Percentiles rank a stretch among this genome's conserved stretches.
phyloP scores from a whole-genome alignment of 352 stramenopile genomes.

The Globisporangium viniferum region DNA sequence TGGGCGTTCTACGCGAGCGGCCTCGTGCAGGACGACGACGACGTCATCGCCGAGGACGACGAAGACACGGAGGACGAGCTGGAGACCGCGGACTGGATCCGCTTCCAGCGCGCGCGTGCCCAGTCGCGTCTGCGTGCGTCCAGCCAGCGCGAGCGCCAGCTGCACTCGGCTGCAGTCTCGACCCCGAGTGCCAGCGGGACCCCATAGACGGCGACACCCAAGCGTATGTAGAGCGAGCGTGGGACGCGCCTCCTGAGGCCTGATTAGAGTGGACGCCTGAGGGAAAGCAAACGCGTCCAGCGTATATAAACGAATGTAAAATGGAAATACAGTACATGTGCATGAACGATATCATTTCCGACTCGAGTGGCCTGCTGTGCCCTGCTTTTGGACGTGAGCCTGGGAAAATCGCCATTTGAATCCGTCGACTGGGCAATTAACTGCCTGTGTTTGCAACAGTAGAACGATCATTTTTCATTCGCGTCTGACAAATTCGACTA shows the following conservation, averaged over 20 bases:
- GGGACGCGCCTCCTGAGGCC: not conserved
- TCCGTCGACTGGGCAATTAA: not conserved
- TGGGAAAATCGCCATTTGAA: too few species aligned
- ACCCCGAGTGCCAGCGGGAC: not conserved
- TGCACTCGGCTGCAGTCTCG: not conserved
- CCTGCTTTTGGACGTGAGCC: too few species aligned
- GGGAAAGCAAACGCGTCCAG: not conserved
- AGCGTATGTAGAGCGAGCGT: not conserved
- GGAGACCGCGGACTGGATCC: conserved; percentile 51
- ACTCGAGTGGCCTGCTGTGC: not conserved
- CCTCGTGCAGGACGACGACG: conserved; percentile 43
- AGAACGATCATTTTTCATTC: not conserved
- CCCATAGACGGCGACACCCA: not conserved
- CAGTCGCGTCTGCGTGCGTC: conserved; percentile 42
- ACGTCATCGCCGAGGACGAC: conserved; percentile 22
- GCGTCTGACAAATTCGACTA: not conserved
- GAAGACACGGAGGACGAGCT: conserved; percentile 63
- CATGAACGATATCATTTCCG: not conserved
- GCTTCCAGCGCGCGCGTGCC: conserved; percentile 52
- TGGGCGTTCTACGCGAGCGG: conserved; percentile 66
- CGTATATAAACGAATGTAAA: conserved; percentile 1
- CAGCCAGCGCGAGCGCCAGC: conserved; percentile 29
- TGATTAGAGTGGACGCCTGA: not conserved
- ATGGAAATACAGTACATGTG: conserved; percentile 6
- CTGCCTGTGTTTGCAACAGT: not conserved